These are phyloP conservation scores for Pseudogymnoascus sp. DNA, from an alignment of 2,329 filamentous ascomycete genomes.

Conservation along the genomic window DNA sequence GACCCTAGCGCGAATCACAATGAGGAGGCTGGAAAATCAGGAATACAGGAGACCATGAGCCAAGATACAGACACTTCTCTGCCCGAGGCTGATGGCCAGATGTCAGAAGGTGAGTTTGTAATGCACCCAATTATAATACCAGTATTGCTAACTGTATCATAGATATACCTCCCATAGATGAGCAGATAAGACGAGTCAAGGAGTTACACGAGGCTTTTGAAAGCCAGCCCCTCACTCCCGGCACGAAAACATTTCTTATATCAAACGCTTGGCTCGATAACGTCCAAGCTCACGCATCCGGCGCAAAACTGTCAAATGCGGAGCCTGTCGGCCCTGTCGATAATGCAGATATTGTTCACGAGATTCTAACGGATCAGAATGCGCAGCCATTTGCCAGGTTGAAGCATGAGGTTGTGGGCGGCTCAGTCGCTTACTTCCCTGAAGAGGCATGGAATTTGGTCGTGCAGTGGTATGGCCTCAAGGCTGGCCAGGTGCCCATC, in stretches of 20 bases:
- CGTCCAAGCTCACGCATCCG: conserved; percentile 58
- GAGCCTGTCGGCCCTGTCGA: conserved; percentile 67
- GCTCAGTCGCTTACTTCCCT: conserved; percentile 71
- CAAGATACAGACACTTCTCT: background rate
- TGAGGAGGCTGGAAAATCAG: background rate
- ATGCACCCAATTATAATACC: background rate
- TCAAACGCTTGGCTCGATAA: conserved; percentile 71
- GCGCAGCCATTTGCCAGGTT: conserved; percentile 61
- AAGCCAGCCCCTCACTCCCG: conserved; percentile 19
- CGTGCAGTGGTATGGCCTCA: conserved; percentile 72
- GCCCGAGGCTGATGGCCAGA: background rate
- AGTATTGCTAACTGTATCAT: background rate
- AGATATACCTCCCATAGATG: conserved; percentile 44
- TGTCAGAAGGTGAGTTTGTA: background rate
- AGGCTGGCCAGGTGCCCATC: conserved; percentile 62
- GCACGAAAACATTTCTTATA: conserved; percentile 62
- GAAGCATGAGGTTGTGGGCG: conserved; percentile 57
- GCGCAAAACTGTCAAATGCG: conserved; percentile 50
- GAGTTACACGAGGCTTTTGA: conserved; percentile 46
- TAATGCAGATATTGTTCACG: conserved; percentile 72
- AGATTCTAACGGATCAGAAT: conserved; percentile 44
- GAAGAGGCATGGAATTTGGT: conserved; percentile 75
- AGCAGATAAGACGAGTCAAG: conserved; percentile 68
- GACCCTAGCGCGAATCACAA: background rate
- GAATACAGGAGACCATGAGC: background rate